These are phyloP conservation scores for Cladosporium oxysporum DNA, from an alignment of 2,329 filamentous ascomycete genomes.

Conservation along the genomic window DNA sequence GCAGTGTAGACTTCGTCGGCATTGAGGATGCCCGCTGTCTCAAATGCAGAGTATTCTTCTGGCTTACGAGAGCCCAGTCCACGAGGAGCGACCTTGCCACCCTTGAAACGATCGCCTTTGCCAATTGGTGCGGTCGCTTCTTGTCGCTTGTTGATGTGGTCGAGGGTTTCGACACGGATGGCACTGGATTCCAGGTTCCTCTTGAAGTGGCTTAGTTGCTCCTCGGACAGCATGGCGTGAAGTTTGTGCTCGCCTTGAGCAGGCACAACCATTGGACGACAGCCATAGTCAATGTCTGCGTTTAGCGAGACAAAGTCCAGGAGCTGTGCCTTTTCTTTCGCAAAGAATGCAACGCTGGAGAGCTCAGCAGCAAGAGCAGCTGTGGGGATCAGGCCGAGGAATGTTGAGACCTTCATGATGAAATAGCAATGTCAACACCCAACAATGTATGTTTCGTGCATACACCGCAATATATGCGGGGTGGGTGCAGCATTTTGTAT, in stretches of 20 bases:
- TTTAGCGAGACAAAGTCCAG: slow-evolving; percentile 37
- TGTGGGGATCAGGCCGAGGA: slow-evolving; percentile 8
- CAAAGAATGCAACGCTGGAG: slow-evolving; percentile 15
- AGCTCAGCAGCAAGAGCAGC: slow-evolving; percentile 7
- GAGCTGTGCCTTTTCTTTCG: slow-evolving; percentile 30
- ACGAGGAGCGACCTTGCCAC: slow-evolving; percentile 45
- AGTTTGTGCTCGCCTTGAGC: slow-evolving; percentile 37
- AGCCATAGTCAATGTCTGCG: slow-evolving; percentile 40
- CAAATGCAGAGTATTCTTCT: slow-evolving; percentile 36
- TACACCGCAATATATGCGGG: neutral
- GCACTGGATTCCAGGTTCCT: slow-evolving; percentile 27
- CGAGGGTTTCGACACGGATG: slow-evolving; percentile 14
- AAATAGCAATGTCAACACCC: neutral
- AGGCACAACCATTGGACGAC: slow-evolving; percentile 36
- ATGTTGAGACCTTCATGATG: slow-evolving; percentile 6
- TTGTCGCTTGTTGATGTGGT: slow-evolving; percentile 33
- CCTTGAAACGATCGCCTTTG: slow-evolving; percentile 44
- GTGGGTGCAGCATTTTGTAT: neutral
- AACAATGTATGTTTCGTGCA: neutral
- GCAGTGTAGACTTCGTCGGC: slow-evolving; percentile 49
- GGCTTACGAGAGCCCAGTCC: slow-evolving; percentile 41
- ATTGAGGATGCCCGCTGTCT: slow-evolving; percentile 49
- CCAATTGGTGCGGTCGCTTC: slow-evolving; percentile 38
- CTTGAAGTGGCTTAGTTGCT: slow-evolving; percentile 37
- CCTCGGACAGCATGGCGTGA: slow-evolving; percentile 38